Evolutionary conservation across 2,329 filamentous ascomycete genomes (phyloP), one percentile per base, ranked within the genome.

Genomic region (Exserohilum turcica): DNA sequence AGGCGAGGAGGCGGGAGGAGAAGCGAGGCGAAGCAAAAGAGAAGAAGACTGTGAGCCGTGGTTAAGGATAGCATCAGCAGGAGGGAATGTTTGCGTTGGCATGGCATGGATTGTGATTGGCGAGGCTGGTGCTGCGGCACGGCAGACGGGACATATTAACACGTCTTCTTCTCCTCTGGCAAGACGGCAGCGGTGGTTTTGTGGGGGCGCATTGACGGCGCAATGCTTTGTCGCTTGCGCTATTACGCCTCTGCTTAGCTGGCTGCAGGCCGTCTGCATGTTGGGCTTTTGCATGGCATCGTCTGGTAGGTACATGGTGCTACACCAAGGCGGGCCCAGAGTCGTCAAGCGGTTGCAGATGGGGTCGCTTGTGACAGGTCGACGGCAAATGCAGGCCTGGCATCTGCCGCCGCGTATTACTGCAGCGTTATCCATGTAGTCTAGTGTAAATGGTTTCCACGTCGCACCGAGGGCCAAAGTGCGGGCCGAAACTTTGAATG

Each of bases 371-470:
- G 15, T 27, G 12, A 39, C 21, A n/a, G 24, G 21, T 24, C 21
- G 21, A 24, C 21, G 21, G 7, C 21, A 7, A 24, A 24, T 24
- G 4, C 21, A 24, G 21, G 7, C 21, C 21, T 24, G 21, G 21
- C 4, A 24, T 24, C 7, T 24, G 21, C 21, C 21, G 21, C 21
- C 21, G 21, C 21, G n/a, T n/a, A n/a, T 24, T 24, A 24, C 21
- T 29, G 38, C 7, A n/a, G 44, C 8, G 8, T 18, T 47, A 43
- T 49, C 38, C 50, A 48, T 53, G 38, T 27, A 43, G 21, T 27
- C n/a, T n/a, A n/a, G 28, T 27, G 38, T 42, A 36, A 43, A 38
- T 35, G 29, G 16, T 48, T 48, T n/a, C 33, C 28, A 16, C 28
- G 39, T 21, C 37, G 21, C 16, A 48, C 15, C 33, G 38, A 36